Percentiles rank a stretch among this genome's conserved stretches.
These are phyloP conservation scores for Arachnomyces sp. DNA, from an alignment of 2,329 filamentous ascomycete genomes.

Conservation along the genomic window DNA sequence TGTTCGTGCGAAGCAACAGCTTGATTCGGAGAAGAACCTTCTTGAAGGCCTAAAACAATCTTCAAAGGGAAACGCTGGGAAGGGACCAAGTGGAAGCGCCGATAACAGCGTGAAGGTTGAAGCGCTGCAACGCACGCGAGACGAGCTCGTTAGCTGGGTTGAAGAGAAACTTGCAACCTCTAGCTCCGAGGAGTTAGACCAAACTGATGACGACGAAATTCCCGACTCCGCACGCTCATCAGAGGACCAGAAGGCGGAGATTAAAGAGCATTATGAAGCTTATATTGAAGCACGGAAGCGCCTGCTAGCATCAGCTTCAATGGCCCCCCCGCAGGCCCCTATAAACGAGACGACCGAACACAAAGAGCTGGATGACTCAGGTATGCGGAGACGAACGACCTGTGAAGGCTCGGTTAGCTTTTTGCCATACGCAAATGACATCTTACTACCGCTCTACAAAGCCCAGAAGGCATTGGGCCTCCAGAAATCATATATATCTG, in stretches of 20 bases:
- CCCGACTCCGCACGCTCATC: conserved; percentile 22
- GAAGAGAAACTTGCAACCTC: conserved; percentile 40
- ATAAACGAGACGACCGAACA: not conserved
- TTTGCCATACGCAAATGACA: conserved; percentile 26
- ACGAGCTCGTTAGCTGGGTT: conserved; percentile 46
- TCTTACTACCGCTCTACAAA: conserved; percentile 28
- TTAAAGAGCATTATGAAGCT: conserved; percentile 27
- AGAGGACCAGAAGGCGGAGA: conserved; percentile 25
- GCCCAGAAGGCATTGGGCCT: conserved; percentile 29
- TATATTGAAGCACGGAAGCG: conserved; percentile 31
- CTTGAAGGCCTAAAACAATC: conserved; percentile 19
- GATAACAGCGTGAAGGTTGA: conserved; percentile 14
- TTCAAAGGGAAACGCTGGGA: conserved; percentile 3
- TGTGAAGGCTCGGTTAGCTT: not conserved
- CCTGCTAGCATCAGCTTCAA: conserved; percentile 28
- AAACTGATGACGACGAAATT: conserved; percentile 24
- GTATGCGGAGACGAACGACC: not conserved
- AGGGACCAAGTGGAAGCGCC: conserved; percentile 8
- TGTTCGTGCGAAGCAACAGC: conserved; percentile 27
- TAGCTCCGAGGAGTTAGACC: conserved; percentile 22
- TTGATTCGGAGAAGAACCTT: conserved; percentile 29
- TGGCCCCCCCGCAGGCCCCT: conserved; percentile 22
- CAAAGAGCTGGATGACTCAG: not conserved
- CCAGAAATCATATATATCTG: conserved; percentile 31
- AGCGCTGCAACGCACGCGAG: conserved; percentile 36